Conservation (phyloP, 768 basidiomycete genomes). For the Tephrocybe sp. region DNA sequence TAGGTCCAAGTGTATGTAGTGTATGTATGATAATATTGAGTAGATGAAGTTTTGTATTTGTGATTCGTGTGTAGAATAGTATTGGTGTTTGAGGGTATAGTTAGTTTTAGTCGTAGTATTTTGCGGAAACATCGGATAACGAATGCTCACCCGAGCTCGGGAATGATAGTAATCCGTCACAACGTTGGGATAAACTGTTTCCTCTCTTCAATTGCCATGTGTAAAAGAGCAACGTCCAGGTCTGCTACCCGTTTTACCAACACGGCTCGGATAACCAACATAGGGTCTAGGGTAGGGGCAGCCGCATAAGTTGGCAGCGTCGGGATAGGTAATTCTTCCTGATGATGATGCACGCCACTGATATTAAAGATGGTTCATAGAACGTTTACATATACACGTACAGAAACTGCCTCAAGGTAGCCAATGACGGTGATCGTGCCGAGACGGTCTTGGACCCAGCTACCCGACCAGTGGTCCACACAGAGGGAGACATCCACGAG, state of each 20-base stretch:
- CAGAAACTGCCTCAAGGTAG: constrained; percentile 45
- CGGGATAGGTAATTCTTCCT: constrained; percentile 41
- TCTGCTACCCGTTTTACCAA: constrained; percentile 47
- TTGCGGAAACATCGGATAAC: too few relatives aligned
- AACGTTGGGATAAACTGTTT: background rate
- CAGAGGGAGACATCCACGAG: constrained; percentile 60
- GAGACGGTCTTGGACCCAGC: constrained; percentile 57
- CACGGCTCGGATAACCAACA: constrained; percentile 54
- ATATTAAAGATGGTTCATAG: constrained; percentile 7
- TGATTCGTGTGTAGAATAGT: too few relatives aligned
- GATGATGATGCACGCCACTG: background rate
- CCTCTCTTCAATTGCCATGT: constrained; percentile 28
- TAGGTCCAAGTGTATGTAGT: constrained; percentile 1
- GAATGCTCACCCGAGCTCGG: too few relatives aligned
- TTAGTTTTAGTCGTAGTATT: too few relatives aligned
- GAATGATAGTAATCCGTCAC: too few relatives aligned
- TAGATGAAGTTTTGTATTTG: background rate
- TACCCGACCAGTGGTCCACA: constrained; percentile 34
- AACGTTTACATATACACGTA: constrained; percentile 2
- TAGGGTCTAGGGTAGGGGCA: constrained; percentile 39
- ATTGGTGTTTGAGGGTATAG: too few relatives aligned
- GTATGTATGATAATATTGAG: background rate
- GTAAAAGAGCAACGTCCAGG: constrained; percentile 49
- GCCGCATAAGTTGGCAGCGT: constrained; percentile 39
- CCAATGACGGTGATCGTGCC: constrained; percentile 56